Percentiles rank a stretch among this genome's conserved stretches.
Conservation (phyloP, 805 yeast genomes). For the Kodamaea hsintzibuensis region DNA sequence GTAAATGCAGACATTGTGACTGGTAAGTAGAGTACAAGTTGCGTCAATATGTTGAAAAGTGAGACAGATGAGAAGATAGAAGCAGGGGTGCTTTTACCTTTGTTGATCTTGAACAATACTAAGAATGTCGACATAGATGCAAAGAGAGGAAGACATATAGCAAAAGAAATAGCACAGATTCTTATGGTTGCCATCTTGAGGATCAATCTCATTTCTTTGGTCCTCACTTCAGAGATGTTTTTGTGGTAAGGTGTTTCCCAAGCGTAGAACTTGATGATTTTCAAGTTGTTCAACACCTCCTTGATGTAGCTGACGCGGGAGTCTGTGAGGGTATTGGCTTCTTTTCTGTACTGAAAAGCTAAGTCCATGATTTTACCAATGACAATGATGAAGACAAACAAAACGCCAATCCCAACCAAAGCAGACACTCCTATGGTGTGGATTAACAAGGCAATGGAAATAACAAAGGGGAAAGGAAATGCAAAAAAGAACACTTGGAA, state of each 20-base stretch:
- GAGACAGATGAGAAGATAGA: constrained; percentile 70
- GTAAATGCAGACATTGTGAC: constrained; percentile 66
- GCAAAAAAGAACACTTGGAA: constrained; percentile 26
- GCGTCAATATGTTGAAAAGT: constrained; percentile 60
- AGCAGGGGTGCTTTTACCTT: constrained; percentile 50
- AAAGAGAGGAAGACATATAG: constrained; percentile 66
- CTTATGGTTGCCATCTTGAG: constrained; percentile 65
- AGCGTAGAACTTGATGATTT: constrained; percentile 81
- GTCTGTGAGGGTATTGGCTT: constrained; percentile 70
- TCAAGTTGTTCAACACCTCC: constrained; percentile 77
- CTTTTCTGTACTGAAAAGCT: constrained; percentile 45
- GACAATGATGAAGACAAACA: constrained; percentile 30
- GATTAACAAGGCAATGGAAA: constrained; percentile 25
- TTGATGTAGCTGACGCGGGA: constrained; percentile 71
- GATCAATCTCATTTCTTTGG: constrained; percentile 60
- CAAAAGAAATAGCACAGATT: constrained; percentile 60
- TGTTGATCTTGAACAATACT: constrained; percentile 35
- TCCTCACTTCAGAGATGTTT: constrained; percentile 55
- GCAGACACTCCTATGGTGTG: constrained; percentile 26
- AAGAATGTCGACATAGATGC: constrained; percentile 63
- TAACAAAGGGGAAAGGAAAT: constrained; percentile 26
- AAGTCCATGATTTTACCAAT: constrained; percentile 51
- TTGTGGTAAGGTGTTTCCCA: constrained; percentile 84
- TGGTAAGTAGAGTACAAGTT: constrained; percentile 69
- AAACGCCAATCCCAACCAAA: constrained; percentile 26